Percentiles rank a stretch among this genome's conserved stretches.
Conservation (phyloP, 2,329 filamentous ascomycete genomes). For the Xylariomycetidae sp. region DNA sequence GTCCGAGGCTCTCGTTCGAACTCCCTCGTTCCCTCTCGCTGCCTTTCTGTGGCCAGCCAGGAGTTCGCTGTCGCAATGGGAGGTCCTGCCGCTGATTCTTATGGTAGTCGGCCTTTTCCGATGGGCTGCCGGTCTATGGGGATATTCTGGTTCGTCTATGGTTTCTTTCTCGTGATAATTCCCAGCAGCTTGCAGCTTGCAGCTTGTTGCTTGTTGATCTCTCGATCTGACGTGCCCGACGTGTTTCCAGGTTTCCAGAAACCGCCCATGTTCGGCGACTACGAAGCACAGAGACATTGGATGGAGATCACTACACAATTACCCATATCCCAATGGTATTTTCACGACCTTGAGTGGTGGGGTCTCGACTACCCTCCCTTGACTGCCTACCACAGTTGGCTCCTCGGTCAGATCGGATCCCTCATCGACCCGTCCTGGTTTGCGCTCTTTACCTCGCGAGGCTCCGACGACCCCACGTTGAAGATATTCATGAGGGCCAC, state of each 20-base stretch:
- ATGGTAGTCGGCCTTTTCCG: conserved; percentile 90
- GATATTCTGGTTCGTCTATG: conserved; percentile 71
- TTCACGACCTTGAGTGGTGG: conserved; percentile 96
- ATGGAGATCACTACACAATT: conserved; percentile 93
- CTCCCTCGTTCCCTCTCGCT: conserved; percentile 81
- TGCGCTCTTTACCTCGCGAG: conserved; percentile 75
- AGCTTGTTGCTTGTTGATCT: background rate
- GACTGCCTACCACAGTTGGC: conserved; percentile 97
- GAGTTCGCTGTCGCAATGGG: conserved; percentile 83
- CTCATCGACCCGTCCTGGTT: conserved; percentile 84
- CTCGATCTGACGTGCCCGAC: conserved; percentile 11
- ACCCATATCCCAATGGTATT: conserved; percentile 94
- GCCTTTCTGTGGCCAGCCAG: conserved; percentile 94
- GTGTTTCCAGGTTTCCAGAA: conserved; percentile 61
- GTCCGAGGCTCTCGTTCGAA: conserved; percentile 43
- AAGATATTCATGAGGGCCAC: conserved; percentile 97
- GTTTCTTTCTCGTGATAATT: background rate
- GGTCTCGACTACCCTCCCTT: conserved; percentile 95
- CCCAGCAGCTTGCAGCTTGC: background rate
- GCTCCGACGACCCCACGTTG: conserved; percentile 69
- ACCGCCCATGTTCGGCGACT: conserved; percentile 93
- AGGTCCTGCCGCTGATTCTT: conserved; percentile 78
- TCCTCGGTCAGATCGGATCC: conserved; percentile 81
- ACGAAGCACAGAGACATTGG: conserved; percentile 97
- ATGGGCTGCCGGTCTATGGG: conserved; percentile 90